Evolutionary conservation across 139 green algal species (phyloP), one percentile per base, ranked within the genome.

Genomic region (Coelastrella sp.): DNA sequence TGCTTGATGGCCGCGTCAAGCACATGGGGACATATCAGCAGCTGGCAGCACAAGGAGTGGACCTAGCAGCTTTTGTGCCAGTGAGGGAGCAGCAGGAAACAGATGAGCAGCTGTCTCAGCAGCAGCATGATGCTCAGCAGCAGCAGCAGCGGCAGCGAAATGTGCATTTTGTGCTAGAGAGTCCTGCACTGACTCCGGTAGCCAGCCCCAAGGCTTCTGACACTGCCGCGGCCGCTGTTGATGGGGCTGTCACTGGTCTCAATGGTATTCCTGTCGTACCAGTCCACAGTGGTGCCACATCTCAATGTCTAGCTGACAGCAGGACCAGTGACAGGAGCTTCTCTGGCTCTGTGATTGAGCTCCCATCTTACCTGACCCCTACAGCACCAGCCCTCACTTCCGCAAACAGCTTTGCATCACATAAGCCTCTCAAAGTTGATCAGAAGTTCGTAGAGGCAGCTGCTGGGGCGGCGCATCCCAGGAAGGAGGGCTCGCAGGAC

Each of bases 1-100:
- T 99, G 92, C 66, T 95, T 49, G 95, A 94, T 6, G 98, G 97
- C 0, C 90, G 80, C 9, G 93, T 99, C 9, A 81, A 87, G 6
- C 95, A 98, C 73, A 85, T 87, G 25, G 96, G 96, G 27, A 66
- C 68, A 4, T 88, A 72, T 15, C 58, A 88, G 49, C 84, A 88
- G 49, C 84, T 88, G 20, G 8, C 66, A 58, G 58, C 68, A 65
- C 8, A 56, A 56, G 57, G 73, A 19, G 85, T 83, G 11, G 72
- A 83, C 73, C 58, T 89, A 20, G 57, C 85, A 74, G 72, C 73
- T 12, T 89, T 89, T 22, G 57, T 83, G 15, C 72, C 72, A 5
- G n/a, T 49, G 6, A 66, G 73, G 9, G 25, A 22, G 15, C 35
- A 59, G 60, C 12, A 72, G 89, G 24, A 27, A 8, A 17, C 19